Evolutionary conservation across 495 filamentous ascomycete species (phyloP).

Genomic region (Parathielavia hyrcaniae): DNA sequence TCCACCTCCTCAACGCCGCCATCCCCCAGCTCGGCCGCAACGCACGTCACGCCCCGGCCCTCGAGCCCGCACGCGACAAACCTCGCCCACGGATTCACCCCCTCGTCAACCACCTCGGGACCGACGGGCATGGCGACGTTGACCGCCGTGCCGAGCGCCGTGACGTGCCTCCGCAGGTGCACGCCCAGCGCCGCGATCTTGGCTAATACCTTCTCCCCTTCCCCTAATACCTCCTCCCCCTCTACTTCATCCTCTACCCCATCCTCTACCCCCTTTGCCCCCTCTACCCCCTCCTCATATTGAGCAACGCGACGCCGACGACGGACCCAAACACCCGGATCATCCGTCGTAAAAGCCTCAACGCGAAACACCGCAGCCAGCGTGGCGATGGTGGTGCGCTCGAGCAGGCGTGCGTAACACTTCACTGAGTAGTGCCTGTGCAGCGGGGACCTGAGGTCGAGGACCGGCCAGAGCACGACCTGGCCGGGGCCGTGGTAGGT

Average conservation of each 20-base stretch:
- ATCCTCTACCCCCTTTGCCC: too few species aligned
- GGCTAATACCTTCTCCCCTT: conserved; percentile 30
- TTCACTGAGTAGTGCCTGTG: conserved; percentile 45
- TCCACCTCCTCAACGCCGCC: background rate
- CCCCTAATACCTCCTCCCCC: too few species aligned
- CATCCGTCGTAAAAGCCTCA: conserved; percentile 53
- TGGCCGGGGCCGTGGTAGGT: conserved; percentile 97
- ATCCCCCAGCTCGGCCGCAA: conserved; percentile 35
- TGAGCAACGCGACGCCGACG: background rate
- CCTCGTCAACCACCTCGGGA: conserved; percentile 4
- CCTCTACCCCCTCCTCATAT: too few species aligned
- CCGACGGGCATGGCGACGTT: conserved; percentile 62
- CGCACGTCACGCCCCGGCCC: conserved; percentile 68
- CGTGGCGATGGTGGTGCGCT: conserved; percentile 63
- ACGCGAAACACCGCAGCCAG: conserved; percentile 51
- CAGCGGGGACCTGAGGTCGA: conserved; percentile 53
- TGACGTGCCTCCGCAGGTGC: conserved; percentile 76
- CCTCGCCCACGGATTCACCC: conserved; percentile 45
- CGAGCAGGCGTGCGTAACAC: conserved; percentile 67
- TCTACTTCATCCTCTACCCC: too few species aligned
- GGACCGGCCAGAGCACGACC: conserved; percentile 78
- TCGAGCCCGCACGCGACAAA: conserved; percentile 84
- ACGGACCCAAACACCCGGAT: conserved; percentile 81
- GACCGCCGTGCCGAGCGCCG: conserved; percentile 78
- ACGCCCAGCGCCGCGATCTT: conserved; percentile 91